Conservation (phyloP, 116 monocot species). For the Zostera marina region DNA sequence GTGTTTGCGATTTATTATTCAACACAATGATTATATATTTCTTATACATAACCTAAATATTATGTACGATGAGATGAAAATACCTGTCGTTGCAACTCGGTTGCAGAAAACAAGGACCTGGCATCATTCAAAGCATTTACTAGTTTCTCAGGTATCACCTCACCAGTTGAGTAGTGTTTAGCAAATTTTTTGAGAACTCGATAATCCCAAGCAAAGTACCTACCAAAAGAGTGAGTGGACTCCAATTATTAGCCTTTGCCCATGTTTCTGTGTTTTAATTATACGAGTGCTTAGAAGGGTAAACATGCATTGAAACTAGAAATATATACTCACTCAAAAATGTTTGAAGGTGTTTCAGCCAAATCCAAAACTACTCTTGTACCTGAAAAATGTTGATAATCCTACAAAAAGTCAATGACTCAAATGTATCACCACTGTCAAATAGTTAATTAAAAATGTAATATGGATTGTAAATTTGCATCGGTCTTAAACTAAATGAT, state of each 20-base stretch:
- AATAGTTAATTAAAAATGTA: background rate
- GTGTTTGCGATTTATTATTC: background rate
- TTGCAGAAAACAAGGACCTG: slow-evolving; percentile 72
- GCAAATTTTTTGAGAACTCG: slow-evolving; percentile 77
- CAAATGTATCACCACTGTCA: background rate
- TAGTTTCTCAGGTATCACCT: slow-evolving; percentile 75
- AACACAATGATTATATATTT: too few species aligned
- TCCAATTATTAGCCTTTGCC: background rate
- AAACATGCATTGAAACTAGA: too few species aligned
- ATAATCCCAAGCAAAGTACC: slow-evolving; percentile 97
- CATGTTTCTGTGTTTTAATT: too few species aligned
- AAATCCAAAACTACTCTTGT: slow-evolving; percentile 90
- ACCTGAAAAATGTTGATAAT: slow-evolving; percentile 97
- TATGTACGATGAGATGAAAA: background rate
- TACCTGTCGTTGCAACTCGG: slow-evolving; percentile 76
- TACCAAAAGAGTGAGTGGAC: slow-evolving; percentile 7
- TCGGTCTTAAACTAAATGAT: background rate
- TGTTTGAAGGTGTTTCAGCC: slow-evolving; percentile 91
- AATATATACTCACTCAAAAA: slow-evolving; percentile 70
- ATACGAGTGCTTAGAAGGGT: too few species aligned
- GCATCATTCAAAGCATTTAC: slow-evolving; percentile 70
- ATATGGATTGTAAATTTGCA: too few species aligned
- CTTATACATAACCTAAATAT: background rate
- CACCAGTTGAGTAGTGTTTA: slow-evolving; percentile 57
- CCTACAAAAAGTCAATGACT: slow-evolving; percentile 23